Evolutionary conservation across 139 green algal genomes (phyloP).

Genomic region (Micractinium sp.): DNA sequence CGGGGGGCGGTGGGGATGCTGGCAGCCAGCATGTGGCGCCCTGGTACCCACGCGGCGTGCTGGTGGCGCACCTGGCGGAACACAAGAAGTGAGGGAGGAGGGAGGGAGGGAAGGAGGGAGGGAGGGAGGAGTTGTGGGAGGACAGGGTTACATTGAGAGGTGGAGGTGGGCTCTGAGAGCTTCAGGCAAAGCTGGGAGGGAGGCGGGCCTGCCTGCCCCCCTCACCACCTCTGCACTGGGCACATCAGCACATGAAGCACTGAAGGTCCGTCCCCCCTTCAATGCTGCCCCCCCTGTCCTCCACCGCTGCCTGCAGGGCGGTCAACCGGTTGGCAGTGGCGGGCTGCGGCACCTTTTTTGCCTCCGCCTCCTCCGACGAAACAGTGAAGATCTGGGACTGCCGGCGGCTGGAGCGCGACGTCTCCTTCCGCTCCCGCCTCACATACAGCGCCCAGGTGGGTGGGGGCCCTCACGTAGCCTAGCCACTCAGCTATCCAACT

Average conservation of each 20-base stretch:
- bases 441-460: constrained; percentile 77
- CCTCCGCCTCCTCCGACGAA: constrained; percentile 80
- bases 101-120: not conserved
- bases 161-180: no score
- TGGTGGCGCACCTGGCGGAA: constrained; percentile 91
- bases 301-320: constrained; percentile 1
- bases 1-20: constrained; percentile 1
- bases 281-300: no score
- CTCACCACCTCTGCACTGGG: no score
- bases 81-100: constrained; percentile 62
- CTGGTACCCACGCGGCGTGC: constrained; percentile 88
- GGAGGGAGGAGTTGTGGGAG: not conserved
- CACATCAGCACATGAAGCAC: no score
- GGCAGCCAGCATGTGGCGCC: constrained; percentile 16
- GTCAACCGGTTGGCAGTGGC: constrained; percentile 81
- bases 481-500: no score
- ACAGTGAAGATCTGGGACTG: constrained; percentile 95
- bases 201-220: no score
- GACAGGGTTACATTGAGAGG: not conserved
- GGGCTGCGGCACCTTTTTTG: constrained; percentile 77
- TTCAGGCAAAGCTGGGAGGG: no score
- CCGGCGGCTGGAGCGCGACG: constrained; percentile 84
- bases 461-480: no score
- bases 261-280: no score
- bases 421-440: constrained; percentile 83